Evolutionary conservation across 108 stramenopile genomes (phyloP).

Genomic region (Conticribra weissflogii): DNA sequence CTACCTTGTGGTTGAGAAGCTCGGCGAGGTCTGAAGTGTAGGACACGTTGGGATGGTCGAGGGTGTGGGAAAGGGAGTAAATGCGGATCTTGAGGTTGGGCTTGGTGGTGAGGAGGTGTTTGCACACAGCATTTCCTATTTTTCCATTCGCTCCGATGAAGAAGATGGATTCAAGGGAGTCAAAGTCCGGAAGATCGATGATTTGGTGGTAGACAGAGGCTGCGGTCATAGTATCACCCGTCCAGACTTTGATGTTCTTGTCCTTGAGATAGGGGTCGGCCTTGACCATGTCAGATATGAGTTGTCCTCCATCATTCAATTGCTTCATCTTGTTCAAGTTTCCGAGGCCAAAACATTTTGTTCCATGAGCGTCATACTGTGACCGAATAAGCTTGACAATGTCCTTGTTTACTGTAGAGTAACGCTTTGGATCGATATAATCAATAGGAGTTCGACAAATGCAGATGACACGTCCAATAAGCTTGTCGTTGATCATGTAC

Average conservation of each 20-base stretch:
- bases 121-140: conserved; percentile 71
- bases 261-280: conserved; percentile 64
- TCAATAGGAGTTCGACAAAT: conserved; percentile 66
- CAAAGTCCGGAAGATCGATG: conserved; percentile 57
- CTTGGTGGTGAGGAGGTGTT: conserved; percentile 45
- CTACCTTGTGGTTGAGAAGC: conserved; percentile 64
- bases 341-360: conserved; percentile 66
- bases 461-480: conserved; percentile 66
- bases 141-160: conserved; percentile 80
- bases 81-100: conserved; percentile 72
- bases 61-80: conserved; percentile 55
- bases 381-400: conserved; percentile 60
- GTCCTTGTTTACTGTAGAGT: conserved; percentile 59
- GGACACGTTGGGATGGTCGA: conserved; percentile 72
- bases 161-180: conserved; percentile 56
- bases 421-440: conserved; percentile 60
- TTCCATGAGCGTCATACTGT: conserved; percentile 57
- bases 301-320: conserved; percentile 70
- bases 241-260: conserved; percentile 72
- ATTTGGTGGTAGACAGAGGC: conserved; percentile 71
- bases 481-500: conserved; percentile 62
- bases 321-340: conserved; percentile 85
- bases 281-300: conserved; percentile 66
- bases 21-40: conserved; percentile 65
- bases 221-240: conserved; percentile 76